Evolutionary conservation across 306 rosid species (phyloP).

Genomic region (Vigna mungo): DNA sequence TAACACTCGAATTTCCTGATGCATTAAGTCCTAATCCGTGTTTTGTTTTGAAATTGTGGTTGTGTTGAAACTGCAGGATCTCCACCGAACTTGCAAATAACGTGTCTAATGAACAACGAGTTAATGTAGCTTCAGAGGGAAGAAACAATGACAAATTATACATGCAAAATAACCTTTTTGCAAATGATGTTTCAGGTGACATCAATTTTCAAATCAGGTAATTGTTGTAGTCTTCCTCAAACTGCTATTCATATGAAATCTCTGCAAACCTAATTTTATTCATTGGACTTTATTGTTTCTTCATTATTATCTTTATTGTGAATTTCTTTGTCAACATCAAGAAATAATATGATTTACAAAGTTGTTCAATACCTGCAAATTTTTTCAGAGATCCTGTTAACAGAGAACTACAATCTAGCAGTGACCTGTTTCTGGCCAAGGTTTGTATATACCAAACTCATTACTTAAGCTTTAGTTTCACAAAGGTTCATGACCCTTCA

Average conservation of each 20-base stretch:
- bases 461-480: constrained; percentile 34
- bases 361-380: constrained; percentile 32
- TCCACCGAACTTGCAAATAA: constrained; percentile 75
- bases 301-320: constrained; percentile 9
- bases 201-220: constrained; percentile 71
- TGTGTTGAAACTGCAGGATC: constrained; percentile 62
- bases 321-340: constrained; percentile 24
- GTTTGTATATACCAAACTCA: constrained; percentile 50
- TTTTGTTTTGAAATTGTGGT: constrained; percentile 38
- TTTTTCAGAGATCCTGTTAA: constrained; percentile 76
- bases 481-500: constrained; percentile 45
- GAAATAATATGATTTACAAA: constrained; percentile 20
- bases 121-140: constrained; percentile 64
- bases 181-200: constrained; percentile 62
- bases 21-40: constrained; percentile 4
- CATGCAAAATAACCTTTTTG: constrained; percentile 54
- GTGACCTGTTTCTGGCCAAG: constrained; percentile 78
- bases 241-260: not conserved
- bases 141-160: constrained; percentile 65
- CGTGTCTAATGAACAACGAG: constrained; percentile 68
- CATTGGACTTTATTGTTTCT: not conserved
- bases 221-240: constrained; percentile 37
- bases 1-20: constrained; percentile 7
- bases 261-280: constrained; percentile 1
- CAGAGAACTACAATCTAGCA: constrained; percentile 70